Base-by-base conservation (phyloP, 805 yeast species). In the Myxozyma geophila region DNA sequence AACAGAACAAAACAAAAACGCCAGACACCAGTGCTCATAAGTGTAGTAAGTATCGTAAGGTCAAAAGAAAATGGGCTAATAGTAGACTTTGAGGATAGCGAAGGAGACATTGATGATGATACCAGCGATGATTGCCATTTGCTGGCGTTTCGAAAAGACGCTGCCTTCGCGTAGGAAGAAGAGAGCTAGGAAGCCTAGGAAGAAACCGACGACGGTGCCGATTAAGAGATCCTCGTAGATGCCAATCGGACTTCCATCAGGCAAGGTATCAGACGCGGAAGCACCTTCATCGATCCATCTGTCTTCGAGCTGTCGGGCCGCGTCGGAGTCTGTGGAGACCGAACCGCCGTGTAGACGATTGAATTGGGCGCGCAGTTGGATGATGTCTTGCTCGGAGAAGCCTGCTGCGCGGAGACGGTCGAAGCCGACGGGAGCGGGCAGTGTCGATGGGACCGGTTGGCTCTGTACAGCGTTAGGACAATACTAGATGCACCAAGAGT, bases 341-440 rank as follows among this genome's bases (percentile, higher is more conserved):
- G 68, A 72, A 51, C 70, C 71, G 23, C 66, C 72, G 39, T 61
- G 89, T 1, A 92, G 80, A 62, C 81, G 80, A 62, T 84, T 82
- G 72, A 92, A 92, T 74, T 92, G 97, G 57, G 82, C 77, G 63
- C 97, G 80, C 63, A 92, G 75, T 60, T 86, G 87, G 49, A 80
- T 79, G 35, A 92, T 84, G 70, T 92, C 98, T 63, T 85, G 88
- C 39, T 85, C 89, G 4, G 89, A 82, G 72, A 92, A 90, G 8
- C 98, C 98, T 50, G 92, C 92, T 39, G 86, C 84, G 17, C 92
- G 80, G 58, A 92, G 78, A 48, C 97, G 77, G 74, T 92, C 97
- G 74, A 92, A 90, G 1, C 98, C 97, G 15, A 87, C 83, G 2
- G 87, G 86, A 13, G 90, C 92, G 0, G 90, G 90, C 0, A 81